Evolutionary conservation across 257 asterid genomes (phyloP), one percentile per base, ranked within the genome.

Genomic region (Petunia secreta): DNA sequence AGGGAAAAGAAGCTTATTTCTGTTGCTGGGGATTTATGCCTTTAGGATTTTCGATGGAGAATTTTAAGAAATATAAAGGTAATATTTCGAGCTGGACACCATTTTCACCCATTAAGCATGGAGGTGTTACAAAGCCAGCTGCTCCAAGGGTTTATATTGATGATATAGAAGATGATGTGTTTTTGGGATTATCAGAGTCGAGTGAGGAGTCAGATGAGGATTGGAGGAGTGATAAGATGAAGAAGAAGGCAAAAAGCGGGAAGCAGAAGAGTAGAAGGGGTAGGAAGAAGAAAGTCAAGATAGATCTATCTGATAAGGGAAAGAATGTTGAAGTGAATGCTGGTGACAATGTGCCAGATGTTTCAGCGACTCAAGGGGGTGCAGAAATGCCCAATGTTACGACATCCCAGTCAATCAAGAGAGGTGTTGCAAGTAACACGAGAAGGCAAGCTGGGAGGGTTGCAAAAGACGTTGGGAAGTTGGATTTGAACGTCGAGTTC

Each of bases 401-500:
- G 0, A 74, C 83, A 5, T 86, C 83, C 4, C 97, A 92, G 77
- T 67, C 84, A 13, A 85, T 82, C 79, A 92, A 88, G 84, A 94
- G 88, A 82, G 91, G 81, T 44, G 65, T 75, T 36, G 77, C 73
- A 6, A 38, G 80, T n/a, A 87, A 69, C 86, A 80, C 90, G 63
- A 86, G 95, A 88, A 91, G 86, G 86, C 97, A 91, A 78, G 92
- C 96, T 54, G 91, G 87, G 13, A 87, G 96, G 78, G 91, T 85
- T 82, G 94, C 93, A 2, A 94, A 89, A 89, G 90, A 84, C 79
- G 87, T 82, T 36, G 97, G 97, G 77, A 92, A 85, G 84, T 87
- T 94, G 86, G 98, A 94, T 89, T 81, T 96, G 91, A 96, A 96
- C 77, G 99, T 95, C 87, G 97, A 94, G 85, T 89, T 89, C 71